Conservation (phyloP, 257 asterid genomes). For the Handroanthus guayacan region DNA sequence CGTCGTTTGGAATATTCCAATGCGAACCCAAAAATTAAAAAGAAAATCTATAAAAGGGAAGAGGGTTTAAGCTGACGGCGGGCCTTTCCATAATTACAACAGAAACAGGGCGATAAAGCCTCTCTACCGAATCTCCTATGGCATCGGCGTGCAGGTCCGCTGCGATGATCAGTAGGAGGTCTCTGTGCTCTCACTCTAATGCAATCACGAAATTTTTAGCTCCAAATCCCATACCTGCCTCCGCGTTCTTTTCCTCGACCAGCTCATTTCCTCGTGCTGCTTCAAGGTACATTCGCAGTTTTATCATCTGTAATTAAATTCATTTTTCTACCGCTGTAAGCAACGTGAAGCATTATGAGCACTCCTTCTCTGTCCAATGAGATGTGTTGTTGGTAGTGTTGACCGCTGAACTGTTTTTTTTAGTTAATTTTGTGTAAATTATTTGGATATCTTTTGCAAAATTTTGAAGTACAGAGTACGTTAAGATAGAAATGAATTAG, state of each 20-base stretch:
- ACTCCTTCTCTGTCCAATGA: background rate
- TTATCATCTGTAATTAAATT: conserved; percentile 1
- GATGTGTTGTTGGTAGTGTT: conserved; percentile 27
- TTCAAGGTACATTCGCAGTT: conserved; percentile 43
- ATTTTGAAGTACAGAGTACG: background rate
- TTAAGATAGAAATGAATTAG: background rate
- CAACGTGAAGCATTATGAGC: background rate
- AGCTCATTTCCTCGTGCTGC: conserved; percentile 32
- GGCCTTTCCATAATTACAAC: background rate
- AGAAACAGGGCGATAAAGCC: conserved; percentile 32
- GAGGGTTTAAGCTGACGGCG: conserved; percentile 29
- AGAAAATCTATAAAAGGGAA: background rate
- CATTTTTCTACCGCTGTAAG: background rate
- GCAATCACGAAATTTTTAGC: conserved; percentile 33
- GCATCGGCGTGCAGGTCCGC: conserved; percentile 56
- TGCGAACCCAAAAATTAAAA: background rate
- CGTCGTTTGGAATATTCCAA: too few species aligned
- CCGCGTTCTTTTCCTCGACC: conserved; percentile 44
- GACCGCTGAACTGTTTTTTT: background rate
- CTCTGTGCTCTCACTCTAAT: conserved; percentile 44
- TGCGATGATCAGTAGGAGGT: conserved; percentile 40
- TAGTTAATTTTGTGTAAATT: background rate
- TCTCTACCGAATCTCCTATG: conserved; percentile 37
- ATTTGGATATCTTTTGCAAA: background rate
- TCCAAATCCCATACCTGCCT: conserved; percentile 41